These are phyloP conservation scores for Saturnispora besseyi DNA, from an alignment of 805 yeast species.

Conservation along the genomic window DNA sequence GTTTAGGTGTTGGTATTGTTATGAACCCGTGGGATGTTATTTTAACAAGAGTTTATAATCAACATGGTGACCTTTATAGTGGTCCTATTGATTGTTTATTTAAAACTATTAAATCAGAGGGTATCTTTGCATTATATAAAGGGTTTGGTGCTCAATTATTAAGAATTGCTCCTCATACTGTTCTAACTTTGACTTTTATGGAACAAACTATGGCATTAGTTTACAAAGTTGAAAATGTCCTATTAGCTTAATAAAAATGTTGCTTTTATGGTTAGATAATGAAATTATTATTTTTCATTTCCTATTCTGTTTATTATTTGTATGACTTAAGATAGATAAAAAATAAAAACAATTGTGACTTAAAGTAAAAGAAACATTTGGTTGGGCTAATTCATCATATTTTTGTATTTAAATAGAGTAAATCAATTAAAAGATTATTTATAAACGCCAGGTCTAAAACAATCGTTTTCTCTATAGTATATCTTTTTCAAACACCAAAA, in stretches of 20 bases:
- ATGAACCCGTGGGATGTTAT: constrained; percentile 99
- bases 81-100: constrained; percentile 85
- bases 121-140: constrained; percentile 80
- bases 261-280: neutral
- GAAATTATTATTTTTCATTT: neutral
- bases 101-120: constrained; percentile 78
- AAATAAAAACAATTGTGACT: neutral
- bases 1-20: constrained; percentile 85
- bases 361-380: neutral
- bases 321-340: neutral
- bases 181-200: constrained; percentile 85
- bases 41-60: constrained; percentile 84
- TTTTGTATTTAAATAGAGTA: neutral
- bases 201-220: constrained; percentile 79
- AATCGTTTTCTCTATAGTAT: neutral
- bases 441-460: neutral
- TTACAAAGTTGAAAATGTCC: constrained; percentile 32
- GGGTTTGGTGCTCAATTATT: constrained; percentile 91
- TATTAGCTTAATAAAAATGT: constrained; percentile 8
- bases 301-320: neutral
- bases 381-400: neutral
- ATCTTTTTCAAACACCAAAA: neutral
- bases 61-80: constrained; percentile 67
- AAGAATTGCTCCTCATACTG: constrained; percentile 93
- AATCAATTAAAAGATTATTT: neutral